phyloP scores from a whole-genome alignment of 441 rosid genomes.

The Rhodomyrtus psidioides region DNA sequence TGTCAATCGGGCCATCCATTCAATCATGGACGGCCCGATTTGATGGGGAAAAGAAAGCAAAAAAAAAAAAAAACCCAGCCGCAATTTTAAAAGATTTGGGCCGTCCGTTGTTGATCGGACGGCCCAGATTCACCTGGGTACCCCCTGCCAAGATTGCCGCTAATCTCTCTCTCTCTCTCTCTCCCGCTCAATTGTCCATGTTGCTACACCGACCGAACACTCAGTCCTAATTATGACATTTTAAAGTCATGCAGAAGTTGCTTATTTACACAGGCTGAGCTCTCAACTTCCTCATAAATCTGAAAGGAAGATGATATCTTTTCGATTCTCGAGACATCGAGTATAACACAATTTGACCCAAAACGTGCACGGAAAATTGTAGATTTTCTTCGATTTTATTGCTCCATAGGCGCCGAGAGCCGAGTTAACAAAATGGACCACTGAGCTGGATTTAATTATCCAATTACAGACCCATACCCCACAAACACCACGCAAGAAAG shows the following conservation, averaged over 20 bases:
- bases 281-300: neutral
- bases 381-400: neutral
- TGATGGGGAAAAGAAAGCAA: too few species aligned
- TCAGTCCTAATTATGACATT: neutral
- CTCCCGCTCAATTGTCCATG: neutral
- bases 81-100: too few species aligned
- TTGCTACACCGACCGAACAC: neutral
- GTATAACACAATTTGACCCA: neutral
- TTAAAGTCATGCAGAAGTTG: neutral
- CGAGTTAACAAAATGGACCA: neutral
- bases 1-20: too few species aligned
- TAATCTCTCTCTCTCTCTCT: neutral
- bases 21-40: too few species aligned
- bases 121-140: too few species aligned
- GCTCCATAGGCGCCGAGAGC: neutral
- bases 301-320: neutral
- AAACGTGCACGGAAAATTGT: neutral
- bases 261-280: neutral
- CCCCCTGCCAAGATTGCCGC: too few species aligned
- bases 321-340: neutral
- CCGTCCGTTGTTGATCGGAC: too few species aligned
- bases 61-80: too few species aligned
- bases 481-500: neutral
- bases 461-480: neutral
- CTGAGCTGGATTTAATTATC: neutral